Conservation (phyloP, 2,329 filamentous ascomycete genomes). For the Venturia carpophila region DNA sequence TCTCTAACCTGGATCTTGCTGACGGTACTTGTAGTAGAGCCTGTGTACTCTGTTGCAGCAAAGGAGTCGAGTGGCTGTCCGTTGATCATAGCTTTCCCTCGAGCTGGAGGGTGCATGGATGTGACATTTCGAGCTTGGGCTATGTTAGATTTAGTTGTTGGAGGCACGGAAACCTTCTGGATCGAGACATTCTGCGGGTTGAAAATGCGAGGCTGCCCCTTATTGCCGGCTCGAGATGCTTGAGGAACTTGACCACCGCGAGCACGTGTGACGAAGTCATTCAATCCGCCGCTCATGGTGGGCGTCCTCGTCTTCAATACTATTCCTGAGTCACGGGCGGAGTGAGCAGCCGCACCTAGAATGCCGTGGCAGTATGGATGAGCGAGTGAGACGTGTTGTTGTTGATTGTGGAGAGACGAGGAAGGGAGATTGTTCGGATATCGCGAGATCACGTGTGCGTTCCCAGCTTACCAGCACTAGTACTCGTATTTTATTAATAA, state of each 20-base stretch:
- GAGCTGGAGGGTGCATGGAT: constrained; percentile 10
- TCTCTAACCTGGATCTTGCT: constrained; percentile 21
- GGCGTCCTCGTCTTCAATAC: background rate
- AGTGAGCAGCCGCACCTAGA: background rate
- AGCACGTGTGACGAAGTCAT: background rate
- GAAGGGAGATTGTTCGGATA: background rate
- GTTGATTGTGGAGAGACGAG: background rate
- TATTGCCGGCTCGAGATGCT: background rate
- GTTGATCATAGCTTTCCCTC: background rate
- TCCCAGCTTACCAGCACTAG: too few relatives aligned
- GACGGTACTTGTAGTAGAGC: background rate
- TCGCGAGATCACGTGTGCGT: background rate
- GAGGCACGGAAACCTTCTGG: background rate
- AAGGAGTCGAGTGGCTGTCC: constrained; percentile 3
- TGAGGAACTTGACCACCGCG: background rate
- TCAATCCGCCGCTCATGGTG: constrained; percentile 3
- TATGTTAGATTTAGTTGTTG: background rate
- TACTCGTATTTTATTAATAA: too few relatives aligned
- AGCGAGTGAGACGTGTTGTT: background rate
- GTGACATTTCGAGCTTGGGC: constrained; percentile 8
- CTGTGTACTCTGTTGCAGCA: constrained; percentile 2
- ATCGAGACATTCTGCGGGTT: background rate
- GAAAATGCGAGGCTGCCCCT: background rate
- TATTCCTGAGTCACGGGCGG: background rate
- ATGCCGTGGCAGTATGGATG: background rate